phyloP scores from a whole-genome alignment of 164 flowering plant species.

The Hamamelis virginiana region DNA sequence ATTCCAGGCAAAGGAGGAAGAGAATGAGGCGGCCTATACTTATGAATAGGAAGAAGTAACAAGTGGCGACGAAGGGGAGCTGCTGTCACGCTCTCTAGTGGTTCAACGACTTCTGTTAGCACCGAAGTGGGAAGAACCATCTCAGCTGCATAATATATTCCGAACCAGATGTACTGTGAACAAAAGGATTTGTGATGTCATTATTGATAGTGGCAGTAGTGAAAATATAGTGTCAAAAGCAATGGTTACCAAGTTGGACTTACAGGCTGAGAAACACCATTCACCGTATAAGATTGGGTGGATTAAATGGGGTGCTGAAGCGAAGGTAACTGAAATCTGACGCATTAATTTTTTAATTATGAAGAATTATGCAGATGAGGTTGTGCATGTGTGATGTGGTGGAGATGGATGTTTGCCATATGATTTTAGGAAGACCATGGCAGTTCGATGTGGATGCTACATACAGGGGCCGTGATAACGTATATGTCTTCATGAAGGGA shows the following conservation, averaged over 20 bases:
- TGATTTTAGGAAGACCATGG: background rate
- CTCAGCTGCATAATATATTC: background rate
- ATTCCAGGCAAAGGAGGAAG: background rate
- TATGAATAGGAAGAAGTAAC: background rate
- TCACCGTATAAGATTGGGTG: background rate
- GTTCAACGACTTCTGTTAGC: no score
- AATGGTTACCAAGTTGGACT: background rate
- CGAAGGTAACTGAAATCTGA: background rate
- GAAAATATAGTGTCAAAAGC: background rate
- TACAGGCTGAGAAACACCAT: background rate
- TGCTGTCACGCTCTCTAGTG: background rate
- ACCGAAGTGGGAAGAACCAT: background rate
- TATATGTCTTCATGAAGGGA: background rate
- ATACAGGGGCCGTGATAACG: background rate
- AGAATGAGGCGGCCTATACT: background rate
- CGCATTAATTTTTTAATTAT: background rate
- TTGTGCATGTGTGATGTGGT: background rate
- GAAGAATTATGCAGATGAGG: background rate
- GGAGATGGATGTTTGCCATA: background rate
- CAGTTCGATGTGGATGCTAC: background rate
- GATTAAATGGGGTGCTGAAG: background rate
- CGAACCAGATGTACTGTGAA: background rate
- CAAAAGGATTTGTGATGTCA: background rate
- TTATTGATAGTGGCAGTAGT: background rate
- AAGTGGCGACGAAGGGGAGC: background rate